These are phyloP conservation scores for Tetrahymena malaccensis DNA, from an alignment of 73 alveolate species.

Conservation along the genomic window DNA sequence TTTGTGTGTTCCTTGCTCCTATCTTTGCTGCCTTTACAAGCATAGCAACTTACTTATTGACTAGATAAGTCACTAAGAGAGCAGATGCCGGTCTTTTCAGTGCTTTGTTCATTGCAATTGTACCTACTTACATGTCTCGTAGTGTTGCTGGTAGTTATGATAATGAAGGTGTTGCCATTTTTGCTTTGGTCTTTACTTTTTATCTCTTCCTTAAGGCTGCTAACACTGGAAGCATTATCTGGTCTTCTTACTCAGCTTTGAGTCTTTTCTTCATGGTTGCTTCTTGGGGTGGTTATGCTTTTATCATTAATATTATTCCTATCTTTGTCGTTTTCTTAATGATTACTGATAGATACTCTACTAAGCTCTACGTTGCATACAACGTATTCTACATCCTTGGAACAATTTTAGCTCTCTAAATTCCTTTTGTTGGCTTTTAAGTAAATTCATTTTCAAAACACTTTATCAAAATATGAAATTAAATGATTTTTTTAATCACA, in stretches of 20 bases:
- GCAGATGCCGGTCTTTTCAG: conserved; percentile 94
- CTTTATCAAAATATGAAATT: too few relatives aligned
- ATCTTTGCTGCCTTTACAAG: conserved; percentile 94
- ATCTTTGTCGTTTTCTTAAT: conserved; percentile 74
- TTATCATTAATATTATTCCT: conserved; percentile 85
- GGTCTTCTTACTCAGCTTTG: conserved; percentile 64
- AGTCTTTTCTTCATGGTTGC: conserved; percentile 75
- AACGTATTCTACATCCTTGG: conserved; percentile 82
- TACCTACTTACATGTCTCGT: conserved; percentile 96
- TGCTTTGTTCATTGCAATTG: conserved; percentile 94
- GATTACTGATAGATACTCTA: conserved; percentile 73
- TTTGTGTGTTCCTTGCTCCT: conserved; percentile 98
- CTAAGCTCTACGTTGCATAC: conserved; percentile 80
- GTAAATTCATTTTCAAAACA: not conserved
- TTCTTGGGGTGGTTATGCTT: conserved; percentile 95
- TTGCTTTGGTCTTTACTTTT: conserved; percentile 78
- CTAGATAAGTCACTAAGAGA: conserved; percentile 95
- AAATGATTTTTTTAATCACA: too few relatives aligned
- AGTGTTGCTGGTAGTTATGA: conserved; percentile 98
- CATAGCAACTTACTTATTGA: conserved; percentile 88
- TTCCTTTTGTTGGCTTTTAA: conserved; percentile 86
- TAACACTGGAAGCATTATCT: conserved; percentile 64
- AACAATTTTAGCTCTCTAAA: conserved; percentile 82
- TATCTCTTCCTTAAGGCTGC: conserved; percentile 73
- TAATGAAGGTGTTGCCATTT: conserved; percentile 88